Conservation (phyloP, 1,139 yeast species). For the Blastobotrys arbuscula region DNA sequence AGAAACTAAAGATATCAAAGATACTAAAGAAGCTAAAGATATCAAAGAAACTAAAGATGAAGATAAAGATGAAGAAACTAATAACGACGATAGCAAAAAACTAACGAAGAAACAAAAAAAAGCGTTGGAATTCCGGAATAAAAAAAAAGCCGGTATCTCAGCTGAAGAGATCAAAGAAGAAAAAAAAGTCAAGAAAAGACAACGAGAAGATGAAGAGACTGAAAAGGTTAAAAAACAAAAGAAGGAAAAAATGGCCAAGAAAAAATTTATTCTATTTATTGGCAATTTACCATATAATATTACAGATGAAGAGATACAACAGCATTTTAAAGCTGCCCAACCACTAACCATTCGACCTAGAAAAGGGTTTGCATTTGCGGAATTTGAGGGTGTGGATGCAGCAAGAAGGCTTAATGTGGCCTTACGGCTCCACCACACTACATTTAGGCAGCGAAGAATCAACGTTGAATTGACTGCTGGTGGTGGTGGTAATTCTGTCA, state of each 20-base stretch:
- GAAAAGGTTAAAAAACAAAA: slow-evolving; percentile 13
- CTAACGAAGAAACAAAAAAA: slow-evolving; percentile 16
- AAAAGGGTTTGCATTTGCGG: slow-evolving; percentile 86
- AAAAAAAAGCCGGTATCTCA: slow-evolving; percentile 22
- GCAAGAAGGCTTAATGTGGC: slow-evolving; percentile 70
- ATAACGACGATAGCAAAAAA: slow-evolving; percentile 2
- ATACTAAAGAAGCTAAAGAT: background rate
- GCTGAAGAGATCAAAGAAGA: slow-evolving; percentile 46
- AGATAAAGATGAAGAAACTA: background rate
- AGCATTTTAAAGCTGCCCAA: slow-evolving; percentile 76
- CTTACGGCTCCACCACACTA: slow-evolving; percentile 71
- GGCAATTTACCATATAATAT: slow-evolving; percentile 83
- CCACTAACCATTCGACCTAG: slow-evolving; percentile 78
- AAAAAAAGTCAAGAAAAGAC: slow-evolving; percentile 43
- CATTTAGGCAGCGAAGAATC: slow-evolving; percentile 63
- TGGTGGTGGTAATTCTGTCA: slow-evolving; percentile 88
- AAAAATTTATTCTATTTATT: slow-evolving; percentile 67
- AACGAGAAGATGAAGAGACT: slow-evolving; percentile 14
- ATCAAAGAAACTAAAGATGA: background rate
- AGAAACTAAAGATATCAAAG: background rate
- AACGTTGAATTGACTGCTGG: slow-evolving; percentile 97
- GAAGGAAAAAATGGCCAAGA: slow-evolving; percentile 25
- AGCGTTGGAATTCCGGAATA: slow-evolving; percentile 13
- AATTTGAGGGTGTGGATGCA: slow-evolving; percentile 65
- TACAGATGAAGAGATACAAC: slow-evolving; percentile 52